A percentile compares a stretch with the other conserved stretches of the same genome.
These are phyloP conservation scores for Yarrowia keelungensis DNA, from an alignment of 805 yeast genomes.

Conservation along the genomic window DNA sequence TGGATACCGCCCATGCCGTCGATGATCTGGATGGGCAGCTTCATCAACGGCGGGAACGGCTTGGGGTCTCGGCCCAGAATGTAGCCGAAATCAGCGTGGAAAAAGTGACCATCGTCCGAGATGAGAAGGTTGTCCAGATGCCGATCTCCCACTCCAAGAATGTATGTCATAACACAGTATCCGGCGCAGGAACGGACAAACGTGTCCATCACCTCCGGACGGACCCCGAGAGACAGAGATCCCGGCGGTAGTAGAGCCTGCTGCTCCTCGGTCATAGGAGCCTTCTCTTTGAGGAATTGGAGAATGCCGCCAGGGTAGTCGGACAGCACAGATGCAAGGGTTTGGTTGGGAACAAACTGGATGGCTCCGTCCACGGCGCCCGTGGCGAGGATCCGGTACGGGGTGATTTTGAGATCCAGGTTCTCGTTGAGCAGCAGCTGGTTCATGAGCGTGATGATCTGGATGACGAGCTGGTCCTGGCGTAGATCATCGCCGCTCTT, in stretches of 20 bases:
- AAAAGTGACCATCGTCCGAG: conserved; percentile 84
- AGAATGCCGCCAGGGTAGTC: conserved; percentile 76
- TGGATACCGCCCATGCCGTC: conserved; percentile 97
- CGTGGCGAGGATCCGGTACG: conserved; percentile 89
- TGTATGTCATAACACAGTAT: conserved; percentile 92
- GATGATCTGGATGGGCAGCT: conserved; percentile 92
- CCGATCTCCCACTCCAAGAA: conserved; percentile 96
- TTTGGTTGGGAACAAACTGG: conserved; percentile 92
- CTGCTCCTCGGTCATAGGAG: conserved; percentile 43
- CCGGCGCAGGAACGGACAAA: conserved; percentile 97
- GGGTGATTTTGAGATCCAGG: conserved; percentile 83
- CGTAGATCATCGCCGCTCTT: conserved; percentile 95
- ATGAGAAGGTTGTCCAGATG: conserved; percentile 89
- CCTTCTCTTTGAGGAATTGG: conserved; percentile 62
- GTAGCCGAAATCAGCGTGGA: conserved; percentile 98
- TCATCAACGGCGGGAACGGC: conserved; percentile 98
- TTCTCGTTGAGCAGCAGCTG: conserved; percentile 86
- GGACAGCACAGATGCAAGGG: conserved; percentile 78
- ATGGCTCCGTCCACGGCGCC: conserved; percentile 91
- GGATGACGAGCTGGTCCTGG: conserved; percentile 97
- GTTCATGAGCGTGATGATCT: conserved; percentile 90
- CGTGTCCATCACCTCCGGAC: conserved; percentile 82
- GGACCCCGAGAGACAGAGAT: conserved; percentile 51
- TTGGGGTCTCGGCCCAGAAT: conserved; percentile 97
- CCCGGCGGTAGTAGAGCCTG: conserved; percentile 12